Base-by-base conservation (phyloP, 352 stramenopile genomes). In the Globisporangium heterothallicum region DNA sequence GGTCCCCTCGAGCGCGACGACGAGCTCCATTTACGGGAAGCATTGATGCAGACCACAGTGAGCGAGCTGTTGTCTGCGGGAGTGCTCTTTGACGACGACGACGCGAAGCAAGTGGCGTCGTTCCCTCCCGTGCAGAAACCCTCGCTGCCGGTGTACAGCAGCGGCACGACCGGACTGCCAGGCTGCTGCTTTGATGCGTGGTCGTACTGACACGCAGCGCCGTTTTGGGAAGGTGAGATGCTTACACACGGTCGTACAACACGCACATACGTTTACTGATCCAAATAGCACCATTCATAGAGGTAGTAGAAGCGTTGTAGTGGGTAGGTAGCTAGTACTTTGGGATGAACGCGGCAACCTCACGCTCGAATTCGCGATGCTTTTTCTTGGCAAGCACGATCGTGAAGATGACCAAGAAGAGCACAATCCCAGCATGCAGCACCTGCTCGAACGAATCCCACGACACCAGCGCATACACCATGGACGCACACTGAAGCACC, bases 171-270 rank as follows among this genome's bases (percentile, higher is more conserved):
- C 1, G 77, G 77, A 2, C 38, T 88, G 14, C 40, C 62, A 27
- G 74, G 77, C 16, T 79, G 72, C 48, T 84, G 65, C 53, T 88
- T 82, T 30, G 77, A 88, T 35, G 55, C 49, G 35, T 73, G 64
- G 64, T 42, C 35, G 4, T 32, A 46, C 5, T 63, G 54, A 34
- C 19, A 30, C 34, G 22, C n/a, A 32, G n/a, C n/a, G 25, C 2
- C n/a, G 22, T 27, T 6, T 21, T 35, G 25, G 5, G 22, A 49
- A 49, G 27, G 22, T 9, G 18, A 24, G 18, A 42, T n/a, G n/a
- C n/a, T n/a, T n/a, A n/a, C n/a, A n/a, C n/a, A n/a, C n/a, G n/a
- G n/a, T n/a, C n/a, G n/a, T n/a, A 51, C 50, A 45, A 18, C 16
- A 18, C 19, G 16, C 34, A 16, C n/a, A 16, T 49, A 5, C 13